Evolutionary conservation across 192 early-diverging fungal species (phyloP).

Genomic region (Pilaira anomala): DNA sequence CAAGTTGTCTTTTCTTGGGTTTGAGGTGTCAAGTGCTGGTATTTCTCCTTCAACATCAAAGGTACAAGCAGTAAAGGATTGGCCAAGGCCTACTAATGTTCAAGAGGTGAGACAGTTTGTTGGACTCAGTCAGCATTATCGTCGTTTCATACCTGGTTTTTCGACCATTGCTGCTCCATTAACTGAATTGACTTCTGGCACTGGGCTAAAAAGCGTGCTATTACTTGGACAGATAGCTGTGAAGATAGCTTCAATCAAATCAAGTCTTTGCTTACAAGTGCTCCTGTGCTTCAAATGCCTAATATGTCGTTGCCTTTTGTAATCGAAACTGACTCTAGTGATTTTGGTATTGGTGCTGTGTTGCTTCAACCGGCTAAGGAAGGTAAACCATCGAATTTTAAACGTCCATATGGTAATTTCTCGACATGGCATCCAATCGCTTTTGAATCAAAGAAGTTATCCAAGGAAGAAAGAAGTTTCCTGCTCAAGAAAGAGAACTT

Average conservation of each 20-base stretch:
- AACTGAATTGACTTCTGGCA: slow-evolving; percentile 4
- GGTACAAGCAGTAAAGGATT: slow-evolving; percentile 18
- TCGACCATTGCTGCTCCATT: slow-evolving; percentile 22
- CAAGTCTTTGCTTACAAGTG: neutral
- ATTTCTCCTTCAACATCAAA: slow-evolving; percentile 12
- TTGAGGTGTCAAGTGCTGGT: slow-evolving; percentile 6
- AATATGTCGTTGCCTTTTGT: neutral
- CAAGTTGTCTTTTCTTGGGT: slow-evolving; percentile 16
- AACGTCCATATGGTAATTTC: neutral
- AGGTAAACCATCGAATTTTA: neutral
- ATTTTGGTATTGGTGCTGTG: slow-evolving; percentile 5
- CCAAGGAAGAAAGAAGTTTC: slow-evolving; percentile 25
- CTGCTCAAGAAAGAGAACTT: slow-evolving; percentile 26
- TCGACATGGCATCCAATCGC: slow-evolving; percentile 30
- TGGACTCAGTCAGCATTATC: slow-evolving; percentile 28
- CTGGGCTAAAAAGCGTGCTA: neutral
- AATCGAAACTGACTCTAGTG: slow-evolving; percentile 8
- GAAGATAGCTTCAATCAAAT: neutral
- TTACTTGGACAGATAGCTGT: slow-evolving; percentile 3
- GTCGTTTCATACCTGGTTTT: slow-evolving; percentile 20
- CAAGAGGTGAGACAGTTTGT: slow-evolving; percentile 24
- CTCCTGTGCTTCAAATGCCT: neutral
- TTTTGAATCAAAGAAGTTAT: slow-evolving; percentile 34
- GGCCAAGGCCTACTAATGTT: slow-evolving; percentile 12
- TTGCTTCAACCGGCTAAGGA: neutral